These are phyloP conservation scores for Starmerella stigmatis DNA, from an alignment of 805 yeast species.

Conservation along the genomic window DNA sequence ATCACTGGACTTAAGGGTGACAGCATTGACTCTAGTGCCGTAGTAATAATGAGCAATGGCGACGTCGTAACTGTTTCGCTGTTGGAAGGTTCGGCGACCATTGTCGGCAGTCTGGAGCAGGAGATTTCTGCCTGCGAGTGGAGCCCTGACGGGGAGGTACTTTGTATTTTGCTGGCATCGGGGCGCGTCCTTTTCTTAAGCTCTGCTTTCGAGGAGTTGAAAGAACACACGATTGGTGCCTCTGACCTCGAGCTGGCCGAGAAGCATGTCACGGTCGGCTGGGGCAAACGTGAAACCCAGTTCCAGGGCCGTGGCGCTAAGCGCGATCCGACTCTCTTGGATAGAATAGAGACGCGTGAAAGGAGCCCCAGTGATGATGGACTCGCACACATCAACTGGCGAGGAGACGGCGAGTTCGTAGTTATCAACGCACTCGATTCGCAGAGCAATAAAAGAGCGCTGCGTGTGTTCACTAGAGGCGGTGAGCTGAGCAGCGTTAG, in stretches of 20 bases:
- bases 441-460: conserved; percentile 47
- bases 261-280: conserved; percentile 89
- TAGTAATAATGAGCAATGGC: conserved; percentile 62
- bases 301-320: conserved; percentile 73
- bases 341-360: conserved; percentile 58
- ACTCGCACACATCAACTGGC: conserved; percentile 59
- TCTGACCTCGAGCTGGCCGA: conserved; percentile 54
- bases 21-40: conserved; percentile 40
- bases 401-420: conserved; percentile 87
- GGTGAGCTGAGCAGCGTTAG: conserved; percentile 72
- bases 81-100: conserved; percentile 41
- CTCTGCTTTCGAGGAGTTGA: conserved; percentile 57
- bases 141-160: conserved; percentile 86
- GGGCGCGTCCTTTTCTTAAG: conserved; percentile 44
- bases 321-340: conserved; percentile 81
- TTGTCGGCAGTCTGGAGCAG: conserved; percentile 74
- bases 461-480: conserved; percentile 68
- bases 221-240: conserved; percentile 48
- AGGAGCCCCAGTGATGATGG: conserved; percentile 45
- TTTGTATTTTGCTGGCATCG: conserved; percentile 44
- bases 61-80: conserved; percentile 49
- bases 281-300: conserved; percentile 97
- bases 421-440: conserved; percentile 56
- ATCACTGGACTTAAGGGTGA: conserved; percentile 14
- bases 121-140: conserved; percentile 66